A percentile compares a stretch with the other conserved stretches of the same genome.
These are phyloP conservation scores for Mycena rebaudengoi DNA, from an alignment of 768 basidiomycete genomes.

Conservation along the genomic window DNA sequence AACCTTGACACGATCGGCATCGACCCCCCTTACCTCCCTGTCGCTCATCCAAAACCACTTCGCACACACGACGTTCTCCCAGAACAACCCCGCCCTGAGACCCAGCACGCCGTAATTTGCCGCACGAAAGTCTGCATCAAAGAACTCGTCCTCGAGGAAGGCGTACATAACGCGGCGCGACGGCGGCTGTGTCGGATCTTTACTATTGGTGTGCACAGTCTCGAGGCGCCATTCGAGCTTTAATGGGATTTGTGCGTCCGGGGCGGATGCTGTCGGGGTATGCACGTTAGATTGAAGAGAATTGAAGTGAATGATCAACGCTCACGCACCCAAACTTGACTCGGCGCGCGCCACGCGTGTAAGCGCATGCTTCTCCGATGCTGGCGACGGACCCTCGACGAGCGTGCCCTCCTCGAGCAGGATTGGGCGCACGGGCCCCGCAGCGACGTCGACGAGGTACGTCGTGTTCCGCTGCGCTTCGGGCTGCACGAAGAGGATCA, in stretches of 20 bases:
- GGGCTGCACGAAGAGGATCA: conserved; percentile 33
- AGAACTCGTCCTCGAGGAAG: conserved; percentile 35
- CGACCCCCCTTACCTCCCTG: conserved; percentile 17
- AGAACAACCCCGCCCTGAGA: conserved; percentile 12
- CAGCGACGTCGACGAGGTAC: conserved; percentile 30
- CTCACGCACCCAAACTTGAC: conserved; percentile 23
- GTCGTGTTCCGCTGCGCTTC: conserved; percentile 25
- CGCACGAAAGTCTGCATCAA: conserved; percentile 23
- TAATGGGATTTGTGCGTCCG: neutral
- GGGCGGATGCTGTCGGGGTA: conserved; percentile 1
- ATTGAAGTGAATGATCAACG: neutral
- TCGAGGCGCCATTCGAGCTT: conserved; percentile 32
- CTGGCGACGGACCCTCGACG: conserved; percentile 28
- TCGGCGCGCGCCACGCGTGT: conserved; percentile 19
- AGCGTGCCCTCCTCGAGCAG: conserved; percentile 22
- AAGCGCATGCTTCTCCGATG: conserved; percentile 23
- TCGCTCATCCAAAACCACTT: conserved; percentile 25
- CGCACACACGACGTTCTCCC: conserved; percentile 22
- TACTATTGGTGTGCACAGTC: neutral
- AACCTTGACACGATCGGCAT: no score
- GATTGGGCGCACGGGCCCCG: conserved; percentile 26
- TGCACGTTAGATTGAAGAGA: neutral
- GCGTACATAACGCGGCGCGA: conserved; percentile 30
- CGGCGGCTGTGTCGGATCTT: neutral
- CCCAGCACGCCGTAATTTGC: conserved; percentile 19